These are phyloP conservation scores for Simmondsia chinensis DNA, from an alignment of 148 eudicot genomes.

Conservation along the genomic window DNA sequence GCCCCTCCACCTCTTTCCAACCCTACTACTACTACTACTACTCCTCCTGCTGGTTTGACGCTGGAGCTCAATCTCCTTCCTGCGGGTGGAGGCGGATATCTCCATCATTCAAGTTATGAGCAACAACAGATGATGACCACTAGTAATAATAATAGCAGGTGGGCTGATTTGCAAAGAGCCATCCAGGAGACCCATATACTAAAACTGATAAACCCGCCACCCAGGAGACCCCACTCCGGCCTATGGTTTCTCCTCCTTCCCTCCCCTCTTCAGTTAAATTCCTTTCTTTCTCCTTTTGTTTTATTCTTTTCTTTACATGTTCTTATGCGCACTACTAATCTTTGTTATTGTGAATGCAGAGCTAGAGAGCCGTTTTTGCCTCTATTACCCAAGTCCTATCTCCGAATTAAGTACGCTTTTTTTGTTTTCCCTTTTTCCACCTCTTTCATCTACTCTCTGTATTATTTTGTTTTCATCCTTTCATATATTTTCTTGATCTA, in stretches of 20 bases:
- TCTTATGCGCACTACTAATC: neutral
- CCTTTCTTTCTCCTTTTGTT: neutral
- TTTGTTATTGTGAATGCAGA: too few relatives aligned
- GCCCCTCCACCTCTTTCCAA: neutral
- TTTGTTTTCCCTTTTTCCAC: neutral
- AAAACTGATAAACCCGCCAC: conserved; percentile 35
- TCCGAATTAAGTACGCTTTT: conserved; percentile 36
- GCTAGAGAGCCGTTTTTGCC: conserved; percentile 42
- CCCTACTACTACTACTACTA: too few relatives aligned
- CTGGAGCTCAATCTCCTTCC: neutral
- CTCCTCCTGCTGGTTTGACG: conserved; percentile 1
- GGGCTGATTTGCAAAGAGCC: conserved; percentile 23
- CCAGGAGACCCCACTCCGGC: conserved; percentile 46
- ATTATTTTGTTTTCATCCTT: neutral
- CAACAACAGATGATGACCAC: too few relatives aligned
- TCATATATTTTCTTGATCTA: neutral
- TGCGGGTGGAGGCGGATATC: conserved; percentile 10
- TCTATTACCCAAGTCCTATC: conserved; percentile 47
- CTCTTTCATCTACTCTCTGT: neutral
- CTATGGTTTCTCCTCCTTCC: conserved; percentile 25
- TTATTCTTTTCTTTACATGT: neutral
- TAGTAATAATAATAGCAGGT: conserved; percentile 1
- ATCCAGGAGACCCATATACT: too few relatives aligned
- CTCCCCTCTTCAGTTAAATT: neutral
- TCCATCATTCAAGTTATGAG: too few relatives aligned